phyloP scores from a whole-genome alignment of 176 grass and related monocot genomes.

The Secale cereale region DNA sequence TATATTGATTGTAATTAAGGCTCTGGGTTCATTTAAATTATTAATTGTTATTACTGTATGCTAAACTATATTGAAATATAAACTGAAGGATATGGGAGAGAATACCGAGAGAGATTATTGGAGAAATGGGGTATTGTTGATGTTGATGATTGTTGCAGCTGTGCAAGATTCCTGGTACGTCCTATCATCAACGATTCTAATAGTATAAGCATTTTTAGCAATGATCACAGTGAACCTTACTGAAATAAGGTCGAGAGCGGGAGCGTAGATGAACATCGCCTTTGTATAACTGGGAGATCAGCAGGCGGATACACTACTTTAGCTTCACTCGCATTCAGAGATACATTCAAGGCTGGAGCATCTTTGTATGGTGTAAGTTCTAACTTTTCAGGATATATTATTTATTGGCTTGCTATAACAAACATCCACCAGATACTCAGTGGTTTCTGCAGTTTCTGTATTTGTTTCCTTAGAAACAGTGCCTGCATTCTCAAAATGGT shows the following conservation, averaged over 20 bases:
- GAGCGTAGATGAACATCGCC: conserved; percentile 71
- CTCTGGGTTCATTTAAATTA: background rate
- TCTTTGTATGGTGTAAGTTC: conserved; percentile 95
- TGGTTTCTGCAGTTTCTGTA: background rate
- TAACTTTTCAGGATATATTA: conserved; percentile 12
- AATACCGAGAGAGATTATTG: conserved; percentile 80
- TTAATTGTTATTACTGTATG: background rate
- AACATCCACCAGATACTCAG: background rate
- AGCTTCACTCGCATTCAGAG: conserved; percentile 80
- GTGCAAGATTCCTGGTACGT: conserved; percentile 79
- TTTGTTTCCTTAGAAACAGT: conserved; percentile 13
- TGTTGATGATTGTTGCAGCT: conserved; percentile 88
- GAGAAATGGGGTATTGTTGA: conserved; percentile 82
- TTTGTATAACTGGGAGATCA: conserved; percentile 88
- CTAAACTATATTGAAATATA: conserved; percentile 2
- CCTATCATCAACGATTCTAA: conserved; percentile 5
- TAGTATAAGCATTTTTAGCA: background rate
- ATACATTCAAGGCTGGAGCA: conserved; percentile 91
- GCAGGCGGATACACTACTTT: conserved; percentile 93
- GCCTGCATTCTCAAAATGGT: background rate
- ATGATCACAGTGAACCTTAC: background rate
- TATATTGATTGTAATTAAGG: background rate
- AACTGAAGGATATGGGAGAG: conserved; percentile 88
- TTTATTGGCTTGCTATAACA: background rate
- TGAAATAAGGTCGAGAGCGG: conserved; percentile 55